Percentiles rank a stretch among this genome's conserved stretches.
phyloP scores from a whole-genome alignment of 192 early-diverging fungal species.

The Neocallimastix lanati region DNA sequence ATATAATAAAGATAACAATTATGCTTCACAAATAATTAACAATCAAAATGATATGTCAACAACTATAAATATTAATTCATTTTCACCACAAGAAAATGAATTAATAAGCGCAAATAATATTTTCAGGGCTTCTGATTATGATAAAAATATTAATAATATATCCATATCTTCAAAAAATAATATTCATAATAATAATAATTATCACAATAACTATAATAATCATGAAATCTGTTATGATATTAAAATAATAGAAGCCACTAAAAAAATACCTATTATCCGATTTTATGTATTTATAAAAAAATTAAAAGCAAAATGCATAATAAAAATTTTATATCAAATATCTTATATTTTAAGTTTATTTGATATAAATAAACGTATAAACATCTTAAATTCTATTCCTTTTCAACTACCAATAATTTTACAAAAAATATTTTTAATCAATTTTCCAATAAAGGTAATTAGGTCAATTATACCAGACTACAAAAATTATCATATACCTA shows the following conservation, averaged over 20 bases:
- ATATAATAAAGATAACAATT: neutral
- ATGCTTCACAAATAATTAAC: neutral
- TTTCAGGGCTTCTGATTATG: too few relatives aligned
- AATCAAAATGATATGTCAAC: neutral
- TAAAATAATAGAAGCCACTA: neutral
- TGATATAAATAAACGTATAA: neutral
- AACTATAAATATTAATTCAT: neutral
- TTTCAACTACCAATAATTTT: neutral
- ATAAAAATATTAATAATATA: too few relatives aligned
- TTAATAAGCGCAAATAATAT: too few relatives aligned
- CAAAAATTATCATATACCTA: neutral
- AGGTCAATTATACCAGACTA: neutral
- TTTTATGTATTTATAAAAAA: neutral
- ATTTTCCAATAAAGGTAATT: neutral
- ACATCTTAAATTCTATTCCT: neutral
- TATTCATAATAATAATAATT: too few relatives aligned
- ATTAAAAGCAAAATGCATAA: neutral
- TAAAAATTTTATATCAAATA: neutral
- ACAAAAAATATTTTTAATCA: neutral
- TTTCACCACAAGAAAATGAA: neutral
- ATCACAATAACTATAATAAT: too few relatives aligned
- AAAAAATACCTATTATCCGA: neutral
- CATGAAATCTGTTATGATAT: neutral
- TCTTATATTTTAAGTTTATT: neutral
- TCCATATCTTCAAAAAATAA: too few relatives aligned